Base-by-base conservation (phyloP, 805 yeast species). In the Clavispora phyllophila region DNA sequence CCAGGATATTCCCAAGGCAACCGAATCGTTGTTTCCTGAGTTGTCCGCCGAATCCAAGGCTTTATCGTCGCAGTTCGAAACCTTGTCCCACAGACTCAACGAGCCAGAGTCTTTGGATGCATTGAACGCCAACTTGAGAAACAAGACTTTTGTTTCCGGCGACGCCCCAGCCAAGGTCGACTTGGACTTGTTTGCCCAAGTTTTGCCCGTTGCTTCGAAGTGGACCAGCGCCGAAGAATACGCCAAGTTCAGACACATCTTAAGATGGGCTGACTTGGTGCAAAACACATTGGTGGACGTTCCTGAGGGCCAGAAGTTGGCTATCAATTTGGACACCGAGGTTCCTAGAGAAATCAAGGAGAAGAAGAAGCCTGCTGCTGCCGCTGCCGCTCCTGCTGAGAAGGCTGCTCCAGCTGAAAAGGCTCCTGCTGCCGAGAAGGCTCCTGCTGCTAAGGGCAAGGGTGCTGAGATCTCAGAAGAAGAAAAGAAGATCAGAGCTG, bases 241-340 rank as follows among this genome's bases (percentile, higher is more conserved):
- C 51, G 80, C 82, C 37, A 65, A 73, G 37, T 71, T 72, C 62
- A 85, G 97, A 76, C 97, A 91, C 65, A 73, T 91, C 45, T 67
- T 88, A 47, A 84, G 99, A 76, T 93, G 98, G 98, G 78, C 80
- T 19, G 97, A 90, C 56, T 77, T 87, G 54, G 67, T 93, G 46
- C 98, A 93, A 70, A 78, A 82, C 57, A 68, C 81, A 26, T 63
- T 79, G 50, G 72, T 76, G 38, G 73, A 73, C 13, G 77, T 82
- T 26, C 73, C 78, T 40, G 75, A 66, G 45, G 73, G 63, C n/a
- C 76, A 78, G 39, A 72, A 79, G 54, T 59, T 86, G 48, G 59
- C 51, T 36, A 62, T 90, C 37, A 80, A 87, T 58, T 67, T 69
- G 51, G 77, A 80, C 53, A 68, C 80, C 35, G 81, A 73, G 49